Evolutionary conservation across 768 basidiomycete genomes (phyloP).

Genomic region (Chalciporus sphaerocephalus): DNA sequence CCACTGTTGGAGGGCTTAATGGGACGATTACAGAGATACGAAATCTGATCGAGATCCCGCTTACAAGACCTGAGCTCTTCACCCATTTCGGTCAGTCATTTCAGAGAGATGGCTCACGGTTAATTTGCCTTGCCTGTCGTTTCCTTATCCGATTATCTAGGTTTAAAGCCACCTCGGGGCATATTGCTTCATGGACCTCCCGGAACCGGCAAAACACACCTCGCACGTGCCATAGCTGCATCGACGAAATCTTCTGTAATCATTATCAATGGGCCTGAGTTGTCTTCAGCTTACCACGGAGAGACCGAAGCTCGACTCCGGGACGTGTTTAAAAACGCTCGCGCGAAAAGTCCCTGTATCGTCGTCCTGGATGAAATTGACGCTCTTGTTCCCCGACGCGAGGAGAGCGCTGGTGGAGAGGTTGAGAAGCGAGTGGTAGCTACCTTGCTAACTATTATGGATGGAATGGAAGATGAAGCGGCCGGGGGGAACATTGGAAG

Average conservation of each 20-base stretch:
- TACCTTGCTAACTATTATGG: conserved; percentile 89
- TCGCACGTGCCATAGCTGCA: conserved; percentile 89
- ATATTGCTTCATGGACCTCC: conserved; percentile 94
- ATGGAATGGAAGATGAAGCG: conserved; percentile 67
- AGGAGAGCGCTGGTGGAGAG: conserved; percentile 87
- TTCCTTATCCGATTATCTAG: conserved; percentile 33
- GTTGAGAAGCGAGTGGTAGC: conserved; percentile 96
- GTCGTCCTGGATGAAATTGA: conserved; percentile 96
- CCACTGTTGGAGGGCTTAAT: conserved; percentile 81
- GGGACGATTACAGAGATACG: conserved; percentile 84
- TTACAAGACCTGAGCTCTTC: conserved; percentile 79
- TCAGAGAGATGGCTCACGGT: conserved; percentile 13
- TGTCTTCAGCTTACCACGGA: conserved; percentile 94
- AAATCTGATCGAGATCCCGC: conserved; percentile 80
- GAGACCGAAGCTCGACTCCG: conserved; percentile 92
- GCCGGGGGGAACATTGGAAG: conserved; percentile 42
- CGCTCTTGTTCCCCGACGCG: conserved; percentile 85
- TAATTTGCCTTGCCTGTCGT: conserved; percentile 1
- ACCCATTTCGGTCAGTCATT: conserved; percentile 57
- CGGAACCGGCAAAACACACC: conserved; percentile 96
- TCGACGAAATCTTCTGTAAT: conserved; percentile 86
- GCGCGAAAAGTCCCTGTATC: conserved; percentile 80
- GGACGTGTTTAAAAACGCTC: conserved; percentile 84
- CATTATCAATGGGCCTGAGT: conserved; percentile 91
- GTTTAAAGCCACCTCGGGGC: conserved; percentile 94